Conservation (phyloP, 2,329 filamentous ascomycete genomes). For the Stachybotrys chartarum region DNA sequence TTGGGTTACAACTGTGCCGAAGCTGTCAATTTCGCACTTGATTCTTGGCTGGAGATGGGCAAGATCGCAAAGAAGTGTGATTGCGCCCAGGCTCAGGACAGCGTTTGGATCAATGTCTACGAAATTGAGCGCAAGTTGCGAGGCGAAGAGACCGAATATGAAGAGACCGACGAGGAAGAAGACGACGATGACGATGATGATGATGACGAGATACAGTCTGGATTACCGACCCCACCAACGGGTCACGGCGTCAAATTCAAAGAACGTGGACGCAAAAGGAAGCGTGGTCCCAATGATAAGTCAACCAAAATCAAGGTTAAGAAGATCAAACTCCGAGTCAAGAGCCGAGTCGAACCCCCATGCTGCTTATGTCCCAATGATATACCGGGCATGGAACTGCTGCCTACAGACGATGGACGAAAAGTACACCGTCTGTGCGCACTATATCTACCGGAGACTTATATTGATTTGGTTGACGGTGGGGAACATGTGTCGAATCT, state of each 20-base stretch:
- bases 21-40: slow-evolving; percentile 95
- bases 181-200: slow-evolving; percentile 59
- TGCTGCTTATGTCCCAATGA: slow-evolving; percentile 93
- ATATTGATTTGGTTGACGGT: slow-evolving; percentile 64
- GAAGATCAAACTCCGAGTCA: slow-evolving; percentile 73
- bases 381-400: slow-evolving; percentile 70
- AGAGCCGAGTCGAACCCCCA: slow-evolving; percentile 64
- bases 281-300: slow-evolving; percentile 25
- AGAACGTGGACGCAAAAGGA: slow-evolving; percentile 56
- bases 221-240: slow-evolving; percentile 71
- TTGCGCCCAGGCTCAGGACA: slow-evolving; percentile 90
- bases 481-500: slow-evolving; percentile 72
- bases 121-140: slow-evolving; percentile 92
- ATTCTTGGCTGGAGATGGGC: slow-evolving; percentile 91
- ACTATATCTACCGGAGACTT: slow-evolving; percentile 86
- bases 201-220: slow-evolving; percentile 53
- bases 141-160: slow-evolving; percentile 80
- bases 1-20: slow-evolving; percentile 98
- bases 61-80: slow-evolving; percentile 95
- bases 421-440: slow-evolving; percentile 86
- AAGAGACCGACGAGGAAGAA: slow-evolving; percentile 68
- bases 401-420: slow-evolving; percentile 81
- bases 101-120: slow-evolving; percentile 95
- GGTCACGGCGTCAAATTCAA: slow-evolving; percentile 65
- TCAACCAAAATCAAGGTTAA: slow-evolving; percentile 54